These are phyloP conservation scores for Lyophyllum semitale DNA, from an alignment of 768 basidiomycete genomes.

Conservation along the genomic window DNA sequence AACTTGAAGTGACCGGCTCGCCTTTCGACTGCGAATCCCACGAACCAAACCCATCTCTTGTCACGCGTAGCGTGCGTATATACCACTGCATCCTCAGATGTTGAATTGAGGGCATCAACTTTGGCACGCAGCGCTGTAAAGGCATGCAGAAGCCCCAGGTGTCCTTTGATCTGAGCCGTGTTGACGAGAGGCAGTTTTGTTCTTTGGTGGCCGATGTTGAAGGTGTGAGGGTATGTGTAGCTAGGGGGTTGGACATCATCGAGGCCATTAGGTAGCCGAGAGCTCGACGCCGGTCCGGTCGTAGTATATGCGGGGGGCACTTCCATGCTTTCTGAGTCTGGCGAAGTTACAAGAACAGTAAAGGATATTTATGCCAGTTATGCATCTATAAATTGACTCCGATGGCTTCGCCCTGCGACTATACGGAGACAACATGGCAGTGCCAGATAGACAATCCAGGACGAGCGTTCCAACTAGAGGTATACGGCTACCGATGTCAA, in stretches of 20 bases:
- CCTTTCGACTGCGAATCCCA: slow-evolving; percentile 15
- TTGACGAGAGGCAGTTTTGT: slow-evolving; percentile 8
- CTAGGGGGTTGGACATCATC: background rate
- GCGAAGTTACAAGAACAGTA: no score
- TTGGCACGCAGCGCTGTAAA: slow-evolving; percentile 5
- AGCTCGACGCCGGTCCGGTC: background rate
- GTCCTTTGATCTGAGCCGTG: slow-evolving; percentile 11
- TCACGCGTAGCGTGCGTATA: slow-evolving; percentile 7
- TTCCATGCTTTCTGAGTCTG: no score
- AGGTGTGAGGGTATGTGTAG: slow-evolving; percentile 8
- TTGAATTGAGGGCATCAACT: slow-evolving; percentile 5
- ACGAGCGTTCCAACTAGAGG: no score
- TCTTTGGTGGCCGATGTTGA: background rate
- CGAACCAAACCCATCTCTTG: slow-evolving; percentile 16
- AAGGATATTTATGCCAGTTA: no score
- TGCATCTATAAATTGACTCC: no score
- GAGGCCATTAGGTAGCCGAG: background rate
- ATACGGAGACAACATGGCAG: no score
- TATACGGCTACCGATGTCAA: no score
- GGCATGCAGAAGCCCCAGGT: slow-evolving; percentile 13
- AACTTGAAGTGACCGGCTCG: background rate
- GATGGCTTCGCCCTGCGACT: no score
- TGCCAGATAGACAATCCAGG: no score
- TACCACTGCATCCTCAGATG: background rate
- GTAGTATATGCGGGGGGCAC: background rate